A percentile compares a stretch with the other conserved stretches of the same genome.
These are phyloP conservation scores for Coelastrella sp. DNA, from an alignment of 139 green algal genomes.

Conservation along the genomic window DNA sequence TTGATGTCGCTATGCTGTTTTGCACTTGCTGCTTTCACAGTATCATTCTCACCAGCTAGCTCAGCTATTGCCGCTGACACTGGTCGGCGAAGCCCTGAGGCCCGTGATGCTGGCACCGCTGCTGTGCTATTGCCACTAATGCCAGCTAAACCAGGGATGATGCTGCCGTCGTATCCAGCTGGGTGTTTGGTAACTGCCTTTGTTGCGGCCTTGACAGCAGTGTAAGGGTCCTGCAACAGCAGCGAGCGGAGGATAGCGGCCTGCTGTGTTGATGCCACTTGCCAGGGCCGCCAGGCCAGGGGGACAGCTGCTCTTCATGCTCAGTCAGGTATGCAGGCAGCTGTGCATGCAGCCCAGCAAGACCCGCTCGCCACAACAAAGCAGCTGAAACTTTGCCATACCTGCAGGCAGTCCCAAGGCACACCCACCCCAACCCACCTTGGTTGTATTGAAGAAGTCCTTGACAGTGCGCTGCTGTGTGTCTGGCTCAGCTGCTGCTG, in stretches of 20 bases:
- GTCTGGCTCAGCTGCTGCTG: neutral
- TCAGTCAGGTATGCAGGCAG: too few relatives aligned
- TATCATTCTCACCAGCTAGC: neutral
- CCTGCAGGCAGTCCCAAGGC: neutral
- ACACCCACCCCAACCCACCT: neutral
- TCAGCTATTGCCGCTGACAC: slow-evolving; percentile 12
- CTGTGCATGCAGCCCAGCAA: too few relatives aligned
- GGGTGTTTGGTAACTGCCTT: neutral
- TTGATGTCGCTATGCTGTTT: neutral
- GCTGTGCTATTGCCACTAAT: slow-evolving; percentile 16
- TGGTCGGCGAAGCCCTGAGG: too few relatives aligned
- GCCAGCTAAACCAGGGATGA: slow-evolving; percentile 39
- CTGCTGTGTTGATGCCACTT: too few relatives aligned
- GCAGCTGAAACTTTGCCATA: neutral
- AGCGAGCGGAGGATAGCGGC: too few relatives aligned
- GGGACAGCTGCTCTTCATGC: too few relatives aligned
- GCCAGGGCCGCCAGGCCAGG: too few relatives aligned
- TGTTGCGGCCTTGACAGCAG: neutral
- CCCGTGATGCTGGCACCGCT: neutral
- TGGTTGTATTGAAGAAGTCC: slow-evolving; percentile 31
- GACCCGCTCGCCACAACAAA: too few relatives aligned
- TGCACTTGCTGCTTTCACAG: neutral
- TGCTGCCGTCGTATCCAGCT: neutral
- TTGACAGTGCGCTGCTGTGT: slow-evolving; percentile 34
- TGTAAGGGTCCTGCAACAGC: neutral